Conservation (phyloP, 768 basidiomycete genomes). For the Amanita rimosa region DNA sequence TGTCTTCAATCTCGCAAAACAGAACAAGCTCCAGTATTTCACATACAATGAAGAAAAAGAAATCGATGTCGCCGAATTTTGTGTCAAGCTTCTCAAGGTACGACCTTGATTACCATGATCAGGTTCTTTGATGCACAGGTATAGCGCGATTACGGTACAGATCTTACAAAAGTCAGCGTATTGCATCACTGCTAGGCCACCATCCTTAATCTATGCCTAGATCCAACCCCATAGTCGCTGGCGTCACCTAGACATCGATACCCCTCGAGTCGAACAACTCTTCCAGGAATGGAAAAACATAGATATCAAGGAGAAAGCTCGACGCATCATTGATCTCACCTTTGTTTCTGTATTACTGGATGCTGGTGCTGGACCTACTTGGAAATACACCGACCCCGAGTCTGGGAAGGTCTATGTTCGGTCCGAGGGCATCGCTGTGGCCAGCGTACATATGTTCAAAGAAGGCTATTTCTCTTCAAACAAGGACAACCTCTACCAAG, state of each 20-base stretch:
- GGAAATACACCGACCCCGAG: constrained; percentile 60
- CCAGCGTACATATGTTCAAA: constrained; percentile 83
- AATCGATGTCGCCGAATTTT: constrained; percentile 57
- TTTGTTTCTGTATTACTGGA: constrained; percentile 88
- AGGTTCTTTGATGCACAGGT: constrained; percentile 2
- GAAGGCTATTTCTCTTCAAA: constrained; percentile 73
- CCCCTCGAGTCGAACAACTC: constrained; percentile 50
- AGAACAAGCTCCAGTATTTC: constrained; percentile 75
- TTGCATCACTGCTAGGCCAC: background rate
- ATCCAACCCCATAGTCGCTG: constrained; percentile 85
- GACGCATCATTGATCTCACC: constrained; percentile 82
- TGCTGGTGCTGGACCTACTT: constrained; percentile 81
- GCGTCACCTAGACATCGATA: constrained; percentile 74
- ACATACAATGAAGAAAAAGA: constrained; percentile 76
- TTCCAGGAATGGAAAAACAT: constrained; percentile 44
- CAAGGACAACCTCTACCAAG: constrained; percentile 47
- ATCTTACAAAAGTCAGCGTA: constrained; percentile 47
- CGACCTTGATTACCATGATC: constrained; percentile 6
- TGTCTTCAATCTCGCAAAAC: constrained; percentile 69
- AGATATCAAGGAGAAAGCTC: constrained; percentile 47
- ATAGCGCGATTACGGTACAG: constrained; percentile 66
- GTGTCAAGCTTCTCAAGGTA: constrained; percentile 69
- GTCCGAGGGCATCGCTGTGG: constrained; percentile 82
- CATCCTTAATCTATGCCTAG: constrained; percentile 22
- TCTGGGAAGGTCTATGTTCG: constrained; percentile 44